A percentile compares a stretch with the other conserved stretches of the same genome.
Evolutionary conservation across 345 rosid species (phyloP).

Genomic region (Hevea brasiliensis): DNA sequence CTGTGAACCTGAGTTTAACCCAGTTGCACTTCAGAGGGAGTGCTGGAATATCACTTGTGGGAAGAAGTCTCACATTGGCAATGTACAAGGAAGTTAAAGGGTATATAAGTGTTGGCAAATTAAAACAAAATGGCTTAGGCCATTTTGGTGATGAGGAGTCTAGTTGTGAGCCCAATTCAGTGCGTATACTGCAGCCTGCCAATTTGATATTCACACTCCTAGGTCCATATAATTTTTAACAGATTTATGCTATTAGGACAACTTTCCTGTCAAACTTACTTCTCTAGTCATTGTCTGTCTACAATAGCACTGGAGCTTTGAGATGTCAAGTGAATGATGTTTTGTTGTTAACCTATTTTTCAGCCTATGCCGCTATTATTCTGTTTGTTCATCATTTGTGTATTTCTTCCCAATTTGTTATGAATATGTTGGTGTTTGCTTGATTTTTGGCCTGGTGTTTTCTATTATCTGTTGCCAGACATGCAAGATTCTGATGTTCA

Average conservation of each 20-base stretch:
- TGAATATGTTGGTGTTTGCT: neutral
- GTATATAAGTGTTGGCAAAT: no score
- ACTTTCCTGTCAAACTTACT: neutral
- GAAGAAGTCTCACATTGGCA: no score
- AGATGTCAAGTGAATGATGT: neutral
- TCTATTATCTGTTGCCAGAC: neutral
- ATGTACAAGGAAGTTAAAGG: no score
- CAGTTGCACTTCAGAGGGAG: no score
- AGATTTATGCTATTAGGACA: neutral
- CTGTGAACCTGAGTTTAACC: no score
- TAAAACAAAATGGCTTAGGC: no score
- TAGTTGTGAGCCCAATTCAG: no score
- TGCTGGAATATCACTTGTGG: no score
- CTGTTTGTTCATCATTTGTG: neutral
- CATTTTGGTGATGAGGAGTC: no score
- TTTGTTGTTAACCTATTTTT: neutral
- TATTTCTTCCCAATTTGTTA: neutral
- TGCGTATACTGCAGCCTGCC: no score
- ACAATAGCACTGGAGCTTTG: neutral
- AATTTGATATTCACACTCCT: no score
- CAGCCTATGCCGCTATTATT: neutral
- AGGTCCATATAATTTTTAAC: no score
- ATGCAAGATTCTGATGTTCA: constrained; percentile 18
- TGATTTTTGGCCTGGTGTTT: neutral
- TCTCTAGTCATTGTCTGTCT: neutral